Percentiles rank a stretch among this genome's conserved stretches.
phyloP scores from a whole-genome alignment of 176 grass and related monocot genomes.

The Cocos nucifera region DNA sequence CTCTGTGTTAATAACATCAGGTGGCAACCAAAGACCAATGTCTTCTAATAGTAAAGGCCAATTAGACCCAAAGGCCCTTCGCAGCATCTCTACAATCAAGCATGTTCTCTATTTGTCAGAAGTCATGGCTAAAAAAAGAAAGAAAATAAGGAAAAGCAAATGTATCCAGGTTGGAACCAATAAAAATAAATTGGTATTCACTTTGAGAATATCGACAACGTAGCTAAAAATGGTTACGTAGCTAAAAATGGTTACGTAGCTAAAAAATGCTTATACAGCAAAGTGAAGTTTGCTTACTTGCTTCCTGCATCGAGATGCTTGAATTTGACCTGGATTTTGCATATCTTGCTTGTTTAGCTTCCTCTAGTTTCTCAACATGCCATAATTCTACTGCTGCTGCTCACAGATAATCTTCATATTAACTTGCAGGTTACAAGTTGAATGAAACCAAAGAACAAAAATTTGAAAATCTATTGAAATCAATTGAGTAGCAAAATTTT shows the following conservation, averaged over 20 bases:
- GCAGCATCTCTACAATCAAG: slow-evolving; percentile 50
- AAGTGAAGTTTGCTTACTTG: slow-evolving; percentile 37
- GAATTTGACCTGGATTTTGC: slow-evolving; percentile 43
- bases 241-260: background rate
- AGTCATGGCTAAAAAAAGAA: background rate
- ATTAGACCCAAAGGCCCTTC: slow-evolving; percentile 49
- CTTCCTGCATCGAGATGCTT: slow-evolving; percentile 41
- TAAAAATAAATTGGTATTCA: background rate
- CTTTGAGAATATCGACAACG: no score
- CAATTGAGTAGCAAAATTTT: no score
- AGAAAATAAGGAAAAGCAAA: background rate
- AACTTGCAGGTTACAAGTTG: no score
- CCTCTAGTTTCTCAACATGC: slow-evolving; percentile 61
- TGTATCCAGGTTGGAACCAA: slow-evolving; percentile 5
- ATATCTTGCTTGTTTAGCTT: slow-evolving; percentile 30
- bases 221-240: background rate
- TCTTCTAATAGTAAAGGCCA: slow-evolving; percentile 61
- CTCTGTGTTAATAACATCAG: slow-evolving; percentile 42
- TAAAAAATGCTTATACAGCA: background rate
- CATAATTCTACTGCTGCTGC: slow-evolving; percentile 64
- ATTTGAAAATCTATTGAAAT: no score
- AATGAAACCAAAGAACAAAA: no score
- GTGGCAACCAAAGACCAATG: slow-evolving; percentile 73
- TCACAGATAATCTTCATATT: slow-evolving; percentile 1
- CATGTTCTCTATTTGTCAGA: slow-evolving; percentile 20